Evolutionary conservation across 2,329 filamentous ascomycete species (phyloP).

Genomic region (Mycogone perniciosa): DNA sequence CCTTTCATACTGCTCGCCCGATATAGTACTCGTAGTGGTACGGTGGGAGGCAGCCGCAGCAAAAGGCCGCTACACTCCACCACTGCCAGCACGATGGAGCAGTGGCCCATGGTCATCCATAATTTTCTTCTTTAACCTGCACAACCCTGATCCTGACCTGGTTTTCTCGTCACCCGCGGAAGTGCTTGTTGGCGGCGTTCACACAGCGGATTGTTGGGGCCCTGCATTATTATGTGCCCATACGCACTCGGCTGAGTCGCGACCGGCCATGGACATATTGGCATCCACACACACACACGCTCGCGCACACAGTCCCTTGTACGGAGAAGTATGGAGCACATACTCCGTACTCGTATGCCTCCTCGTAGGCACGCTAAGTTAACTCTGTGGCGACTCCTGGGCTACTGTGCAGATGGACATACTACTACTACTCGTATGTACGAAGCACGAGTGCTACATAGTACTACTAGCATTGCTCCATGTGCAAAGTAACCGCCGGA

Average conservation of each 20-base stretch:
- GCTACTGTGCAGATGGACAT: too few species aligned
- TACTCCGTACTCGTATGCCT: too few species aligned
- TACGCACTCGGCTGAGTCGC: not conserved
- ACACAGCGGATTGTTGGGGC: too few species aligned
- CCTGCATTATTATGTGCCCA: too few species aligned
- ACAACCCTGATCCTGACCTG: not conserved
- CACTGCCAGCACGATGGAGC: not conserved
- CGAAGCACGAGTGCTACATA: too few species aligned
- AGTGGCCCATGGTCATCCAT: not conserved
- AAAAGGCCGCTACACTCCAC: not conserved
- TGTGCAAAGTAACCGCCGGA: too few species aligned
- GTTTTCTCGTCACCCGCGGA: not conserved
- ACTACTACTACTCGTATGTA: too few species aligned
- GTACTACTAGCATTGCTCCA: too few species aligned
- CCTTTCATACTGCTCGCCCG: not conserved
- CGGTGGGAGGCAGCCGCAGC: not conserved
- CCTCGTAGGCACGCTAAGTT: too few species aligned
- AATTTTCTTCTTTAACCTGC: not conserved
- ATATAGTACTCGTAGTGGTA: constrained; percentile 6
- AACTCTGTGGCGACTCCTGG: too few species aligned
- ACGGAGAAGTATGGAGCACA: not conserved
- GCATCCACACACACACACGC: not conserved
- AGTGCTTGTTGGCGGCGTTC: not conserved
- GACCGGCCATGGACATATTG: not conserved
- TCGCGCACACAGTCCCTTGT: too few species aligned